phyloP scores from a whole-genome alignment of 768 basidiomycete genomes.

The Collybiopsis luxurians region DNA sequence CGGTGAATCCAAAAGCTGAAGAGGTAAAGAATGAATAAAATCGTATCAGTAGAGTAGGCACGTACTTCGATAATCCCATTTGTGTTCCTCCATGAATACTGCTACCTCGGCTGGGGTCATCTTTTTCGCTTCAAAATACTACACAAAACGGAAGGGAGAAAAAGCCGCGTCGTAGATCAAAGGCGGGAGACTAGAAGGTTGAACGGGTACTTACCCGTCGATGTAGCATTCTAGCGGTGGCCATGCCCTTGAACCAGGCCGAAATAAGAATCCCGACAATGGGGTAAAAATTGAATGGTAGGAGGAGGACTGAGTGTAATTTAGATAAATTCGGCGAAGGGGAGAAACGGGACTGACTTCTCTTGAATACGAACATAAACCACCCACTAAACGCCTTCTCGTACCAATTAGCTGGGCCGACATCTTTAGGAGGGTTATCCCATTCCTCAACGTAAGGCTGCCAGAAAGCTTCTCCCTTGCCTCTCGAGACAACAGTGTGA shows the following conservation, averaged over 20 bases:
- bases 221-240: conserved; percentile 69
- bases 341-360: conserved; percentile 30
- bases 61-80: conserved; percentile 82
- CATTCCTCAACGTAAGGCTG: conserved; percentile 80
- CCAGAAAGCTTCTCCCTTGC: conserved; percentile 85
- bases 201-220: conserved; percentile 54
- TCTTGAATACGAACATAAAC: conserved; percentile 43
- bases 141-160: conserved; percentile 8
- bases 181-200: background rate
- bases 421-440: conserved; percentile 49
- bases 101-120: conserved; percentile 72
- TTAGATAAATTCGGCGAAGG: background rate
- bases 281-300: conserved; percentile 67
- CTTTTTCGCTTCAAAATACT: conserved; percentile 85
- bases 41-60: conserved; percentile 1
- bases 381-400: conserved; percentile 34
- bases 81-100: conserved; percentile 83
- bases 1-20: conserved; percentile 81
- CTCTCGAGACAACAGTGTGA: conserved; percentile 80
- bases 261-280: conserved; percentile 60
- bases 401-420: conserved; percentile 26
- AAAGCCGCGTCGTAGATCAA: too few species aligned
- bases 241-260: conserved; percentile 65
- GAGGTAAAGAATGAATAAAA: background rate
- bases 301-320: conserved; percentile 43